Evolutionary conservation across 2,329 filamentous ascomycete genomes (phyloP).

Genomic region (Sodiomyces alkalinus): DNA sequence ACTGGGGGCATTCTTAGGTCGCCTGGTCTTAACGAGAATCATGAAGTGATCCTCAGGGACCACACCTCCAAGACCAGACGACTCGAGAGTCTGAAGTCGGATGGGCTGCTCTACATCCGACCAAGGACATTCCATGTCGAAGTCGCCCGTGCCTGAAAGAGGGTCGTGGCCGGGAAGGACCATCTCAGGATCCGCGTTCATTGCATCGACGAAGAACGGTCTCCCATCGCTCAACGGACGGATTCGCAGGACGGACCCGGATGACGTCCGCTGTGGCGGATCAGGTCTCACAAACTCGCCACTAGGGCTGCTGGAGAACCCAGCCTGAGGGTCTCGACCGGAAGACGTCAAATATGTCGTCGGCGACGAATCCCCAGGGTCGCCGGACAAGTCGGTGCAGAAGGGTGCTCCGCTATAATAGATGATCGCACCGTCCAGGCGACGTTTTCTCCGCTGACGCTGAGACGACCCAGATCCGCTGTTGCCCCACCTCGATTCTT

Average conservation of each 20-base stretch:
- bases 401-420: constrained; percentile 72
- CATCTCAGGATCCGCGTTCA: constrained; percentile 13
- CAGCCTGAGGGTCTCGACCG: constrained; percentile 18
- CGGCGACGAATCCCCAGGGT: constrained; percentile 34
- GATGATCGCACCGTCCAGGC: constrained; percentile 59
- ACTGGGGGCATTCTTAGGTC: constrained; percentile 16
- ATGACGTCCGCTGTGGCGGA: constrained; percentile 23
- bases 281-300: constrained; percentile 3
- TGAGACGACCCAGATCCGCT: constrained; percentile 31
- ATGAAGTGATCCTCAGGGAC: constrained; percentile 50
- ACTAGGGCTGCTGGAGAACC: constrained; percentile 10
- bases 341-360: constrained; percentile 33
- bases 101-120: constrained; percentile 24
- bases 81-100: constrained; percentile 28
- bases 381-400: constrained; percentile 64
- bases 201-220: constrained; percentile 3
- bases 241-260: constrained; percentile 33
- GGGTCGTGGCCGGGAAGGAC: constrained; percentile 16
- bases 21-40: constrained; percentile 35
- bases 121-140: too few relatives aligned
- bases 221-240: constrained; percentile 31
- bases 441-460: constrained; percentile 35
- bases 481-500: constrained; percentile 28
- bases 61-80: constrained; percentile 43
- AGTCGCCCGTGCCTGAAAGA: too few relatives aligned